phyloP scores from a whole-genome alignment of 2,329 filamentous ascomycete species.

The Cladophialophora bantiana region DNA sequence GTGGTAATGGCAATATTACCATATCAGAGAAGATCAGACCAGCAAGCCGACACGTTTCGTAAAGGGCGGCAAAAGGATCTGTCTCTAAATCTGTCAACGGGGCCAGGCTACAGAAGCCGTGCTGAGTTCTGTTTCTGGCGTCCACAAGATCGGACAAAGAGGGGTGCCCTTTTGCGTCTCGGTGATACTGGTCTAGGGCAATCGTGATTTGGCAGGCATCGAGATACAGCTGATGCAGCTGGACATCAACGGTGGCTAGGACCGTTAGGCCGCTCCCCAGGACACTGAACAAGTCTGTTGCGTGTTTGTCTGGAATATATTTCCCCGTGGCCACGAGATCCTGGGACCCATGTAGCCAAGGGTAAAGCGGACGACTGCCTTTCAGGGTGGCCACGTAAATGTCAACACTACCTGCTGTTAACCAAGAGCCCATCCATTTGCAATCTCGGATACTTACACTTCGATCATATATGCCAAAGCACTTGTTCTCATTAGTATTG shows the following conservation, averaged over 20 bases:
- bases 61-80: background rate
- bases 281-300: background rate
- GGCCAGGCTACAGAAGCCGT: conserved; percentile 1
- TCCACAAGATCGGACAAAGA: conserved; percentile 4
- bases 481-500: background rate
- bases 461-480: conserved; percentile 8
- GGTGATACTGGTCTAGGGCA: conserved; percentile 9
- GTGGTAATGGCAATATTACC: conserved; percentile 7
- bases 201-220: background rate
- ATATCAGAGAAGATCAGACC: conserved; percentile 9
- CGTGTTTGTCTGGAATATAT: conserved; percentile 2
- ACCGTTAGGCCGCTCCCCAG: background rate
- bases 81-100: background rate
- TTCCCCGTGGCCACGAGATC: background rate
- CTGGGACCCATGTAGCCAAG: background rate
- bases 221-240: conserved; percentile 6
- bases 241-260: background rate
- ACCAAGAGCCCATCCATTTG: background rate
- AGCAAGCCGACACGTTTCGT: background rate
- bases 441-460: background rate
- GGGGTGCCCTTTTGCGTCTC: background rate
- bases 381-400: conserved; percentile 6
- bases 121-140: conserved; percentile 9
- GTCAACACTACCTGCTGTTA: background rate
- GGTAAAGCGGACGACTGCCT: conserved; percentile 1